These are phyloP conservation scores for Gnetum montanum DNA, from an alignment of 75 land plant species.

Conservation along the genomic window DNA sequence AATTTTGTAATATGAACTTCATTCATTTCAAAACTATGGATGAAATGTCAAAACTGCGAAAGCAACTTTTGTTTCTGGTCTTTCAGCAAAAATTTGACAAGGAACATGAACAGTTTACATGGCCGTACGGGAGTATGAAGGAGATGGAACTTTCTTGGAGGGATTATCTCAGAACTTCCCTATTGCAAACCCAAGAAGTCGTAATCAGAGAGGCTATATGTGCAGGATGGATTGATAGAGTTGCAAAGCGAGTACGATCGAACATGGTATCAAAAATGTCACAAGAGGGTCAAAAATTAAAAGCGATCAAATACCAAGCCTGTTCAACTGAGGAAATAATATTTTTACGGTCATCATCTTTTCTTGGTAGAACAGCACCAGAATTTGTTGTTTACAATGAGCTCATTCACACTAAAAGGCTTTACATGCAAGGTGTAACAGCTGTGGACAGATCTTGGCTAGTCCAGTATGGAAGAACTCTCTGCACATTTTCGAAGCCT, in stretches of 20 bases:
- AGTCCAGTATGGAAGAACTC: slow-evolving; percentile 47
- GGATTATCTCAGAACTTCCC: slow-evolving; percentile 21
- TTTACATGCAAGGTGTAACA: slow-evolving; percentile 81
- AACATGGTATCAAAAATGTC: slow-evolving; percentile 11
- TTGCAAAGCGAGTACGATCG: slow-evolving; percentile 52
- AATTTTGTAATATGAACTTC: slow-evolving; percentile 54
- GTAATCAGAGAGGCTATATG: slow-evolving; percentile 78
- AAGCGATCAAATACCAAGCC: slow-evolving; percentile 51
- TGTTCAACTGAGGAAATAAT: slow-evolving; percentile 53
- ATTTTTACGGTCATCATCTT: slow-evolving; percentile 66
- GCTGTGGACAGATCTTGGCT: slow-evolving; percentile 63
- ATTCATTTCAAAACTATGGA: slow-evolving; percentile 89
- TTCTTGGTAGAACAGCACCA: slow-evolving; percentile 53
- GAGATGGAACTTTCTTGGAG: slow-evolving; percentile 59
- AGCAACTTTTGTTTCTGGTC: slow-evolving; percentile 63
- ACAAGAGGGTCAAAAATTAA: slow-evolving; percentile 23
- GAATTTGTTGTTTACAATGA: slow-evolving; percentile 84
- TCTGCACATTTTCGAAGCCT: slow-evolving; percentile 82
- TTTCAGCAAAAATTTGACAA: slow-evolving; percentile 18
- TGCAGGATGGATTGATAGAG: slow-evolving; percentile 97
- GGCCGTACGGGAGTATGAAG: slow-evolving; percentile 25
- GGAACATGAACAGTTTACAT: slow-evolving; percentile 16
- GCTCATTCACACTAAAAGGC: slow-evolving; percentile 51
- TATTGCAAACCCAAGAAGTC: slow-evolving; percentile 50
- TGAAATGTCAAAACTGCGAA: slow-evolving; percentile 91